These are phyloP conservation scores for Fusarium sp. DNA, from an alignment of 2,329 filamentous ascomycete genomes.

Conservation along the genomic window DNA sequence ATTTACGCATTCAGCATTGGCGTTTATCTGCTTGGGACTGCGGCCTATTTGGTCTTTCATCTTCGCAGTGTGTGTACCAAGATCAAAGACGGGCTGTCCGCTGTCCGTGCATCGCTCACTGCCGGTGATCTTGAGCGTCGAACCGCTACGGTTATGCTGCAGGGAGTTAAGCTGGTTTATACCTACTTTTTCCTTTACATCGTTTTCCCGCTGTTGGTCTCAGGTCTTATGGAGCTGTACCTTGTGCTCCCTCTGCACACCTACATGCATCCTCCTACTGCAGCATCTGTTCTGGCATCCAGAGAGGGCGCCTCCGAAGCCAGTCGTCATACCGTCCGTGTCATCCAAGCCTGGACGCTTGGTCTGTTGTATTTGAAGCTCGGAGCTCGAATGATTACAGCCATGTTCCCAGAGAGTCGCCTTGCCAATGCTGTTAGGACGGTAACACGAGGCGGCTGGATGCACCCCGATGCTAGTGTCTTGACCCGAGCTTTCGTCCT, in stretches of 20 bases:
- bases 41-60: conserved; percentile 71
- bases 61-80: conserved; percentile 53
- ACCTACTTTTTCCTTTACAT: conserved; percentile 79
- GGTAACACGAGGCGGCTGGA: conserved; percentile 78
- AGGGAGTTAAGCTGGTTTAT: conserved; percentile 69
- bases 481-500: conserved; percentile 90
- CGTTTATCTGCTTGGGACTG: conserved; percentile 79
- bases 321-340: conserved; percentile 76
- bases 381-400: conserved; percentile 73
- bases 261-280: conserved; percentile 66
- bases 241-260: conserved; percentile 87
- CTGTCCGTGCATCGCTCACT: conserved; percentile 38
- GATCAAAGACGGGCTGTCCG: conserved; percentile 47
- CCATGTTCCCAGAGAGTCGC: conserved; percentile 75
- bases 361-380: conserved; percentile 92
- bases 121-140: conserved; percentile 40
- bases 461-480: conserved; percentile 80
- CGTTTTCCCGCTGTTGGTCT: conserved; percentile 83
- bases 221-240: conserved; percentile 87
- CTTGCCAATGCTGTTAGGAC: conserved; percentile 79
- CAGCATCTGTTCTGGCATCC: conserved; percentile 45
- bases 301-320: conserved; percentile 41
- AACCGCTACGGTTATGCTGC: conserved; percentile 46
- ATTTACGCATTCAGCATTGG: conserved; percentile 96
- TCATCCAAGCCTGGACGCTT: conserved; percentile 94